These are phyloP conservation scores for Parastagonospora nodorum DNA, from an alignment of 2,329 filamentous ascomycete genomes.

Conservation along the genomic window DNA sequence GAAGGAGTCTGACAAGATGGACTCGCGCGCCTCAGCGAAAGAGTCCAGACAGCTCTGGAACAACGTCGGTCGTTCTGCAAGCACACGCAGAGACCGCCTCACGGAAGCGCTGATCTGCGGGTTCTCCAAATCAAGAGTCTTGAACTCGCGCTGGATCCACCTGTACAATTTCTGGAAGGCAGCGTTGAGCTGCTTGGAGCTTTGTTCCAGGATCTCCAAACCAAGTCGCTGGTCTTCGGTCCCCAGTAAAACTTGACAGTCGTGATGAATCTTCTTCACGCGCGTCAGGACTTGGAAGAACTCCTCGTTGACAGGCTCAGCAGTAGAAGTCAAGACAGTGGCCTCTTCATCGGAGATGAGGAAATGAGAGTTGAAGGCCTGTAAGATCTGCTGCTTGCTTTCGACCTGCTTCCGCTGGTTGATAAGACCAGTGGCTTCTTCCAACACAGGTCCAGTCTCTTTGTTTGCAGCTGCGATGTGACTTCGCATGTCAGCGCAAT, in stretches of 20 bases:
- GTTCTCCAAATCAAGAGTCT: constrained; percentile 88
- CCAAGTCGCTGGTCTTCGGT: constrained; percentile 89
- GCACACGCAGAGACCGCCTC: constrained; percentile 78
- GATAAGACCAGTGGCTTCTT: constrained; percentile 77
- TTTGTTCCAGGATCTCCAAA: constrained; percentile 88
- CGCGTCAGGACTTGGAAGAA: constrained; percentile 81
- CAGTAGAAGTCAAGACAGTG: constrained; percentile 73
- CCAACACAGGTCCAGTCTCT: constrained; percentile 74
- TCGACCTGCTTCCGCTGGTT: constrained; percentile 75
- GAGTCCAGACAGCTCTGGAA: constrained; percentile 94
- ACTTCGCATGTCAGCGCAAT: constrained; percentile 77
- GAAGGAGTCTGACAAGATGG: constrained; percentile 86
- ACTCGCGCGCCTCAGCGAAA: constrained; percentile 88
- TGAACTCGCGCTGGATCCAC: constrained; percentile 95
- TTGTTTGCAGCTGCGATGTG: constrained; percentile 76
- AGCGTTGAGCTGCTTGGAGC: constrained; percentile 81
- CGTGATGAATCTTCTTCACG: constrained; percentile 84
- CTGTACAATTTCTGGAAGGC: constrained; percentile 95
- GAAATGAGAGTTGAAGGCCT: constrained; percentile 81
- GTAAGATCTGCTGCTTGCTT: constrained; percentile 77
- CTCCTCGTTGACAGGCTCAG: constrained; percentile 80
- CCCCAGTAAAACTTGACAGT: constrained; percentile 87
- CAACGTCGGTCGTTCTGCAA: constrained; percentile 85
- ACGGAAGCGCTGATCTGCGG: constrained; percentile 89
- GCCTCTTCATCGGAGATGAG: constrained; percentile 81